Conservation (phyloP, 192 early-diverging fungal species). For the Backusella circina region DNA sequence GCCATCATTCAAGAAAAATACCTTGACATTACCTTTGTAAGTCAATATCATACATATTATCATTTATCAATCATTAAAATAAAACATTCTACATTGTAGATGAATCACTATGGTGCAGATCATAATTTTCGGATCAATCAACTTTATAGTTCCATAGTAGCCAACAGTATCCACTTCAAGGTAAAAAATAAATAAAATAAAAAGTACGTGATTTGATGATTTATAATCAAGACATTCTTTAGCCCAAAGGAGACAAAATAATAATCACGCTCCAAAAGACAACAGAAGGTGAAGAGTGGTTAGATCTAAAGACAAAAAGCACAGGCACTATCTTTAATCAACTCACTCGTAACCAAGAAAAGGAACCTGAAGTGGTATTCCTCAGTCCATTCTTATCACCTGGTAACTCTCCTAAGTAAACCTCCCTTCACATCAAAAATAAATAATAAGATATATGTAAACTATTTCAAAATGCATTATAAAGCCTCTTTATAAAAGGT, state of each 20-base stretch:
- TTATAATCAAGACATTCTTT: not conserved
- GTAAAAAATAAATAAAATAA: not conserved
- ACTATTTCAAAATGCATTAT: not conserved
- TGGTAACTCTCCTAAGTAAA: not conserved
- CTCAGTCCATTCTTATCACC: not conserved
- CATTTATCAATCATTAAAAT: not conserved
- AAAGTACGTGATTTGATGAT: not conserved
- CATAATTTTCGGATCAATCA: slow-evolving; percentile 23
- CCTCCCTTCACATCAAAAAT: not conserved
- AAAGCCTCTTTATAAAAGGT: not conserved
- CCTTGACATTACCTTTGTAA: slow-evolving; percentile 21
- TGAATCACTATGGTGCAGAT: slow-evolving; percentile 16
- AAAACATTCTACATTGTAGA: slow-evolving; percentile 7
- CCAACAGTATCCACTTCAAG: slow-evolving; percentile 13
- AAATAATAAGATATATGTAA: not conserved
- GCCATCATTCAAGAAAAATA: slow-evolving; percentile 7
- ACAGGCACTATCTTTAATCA: slow-evolving; percentile 16
- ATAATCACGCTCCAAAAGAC: slow-evolving; percentile 18
- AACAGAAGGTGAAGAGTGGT: slow-evolving; percentile 20
- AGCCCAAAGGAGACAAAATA: slow-evolving; percentile 17
- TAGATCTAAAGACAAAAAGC: slow-evolving; percentile 6
- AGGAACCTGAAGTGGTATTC: not conserved
- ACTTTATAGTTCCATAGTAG: slow-evolving; percentile 1
- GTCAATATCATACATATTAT: not conserved
- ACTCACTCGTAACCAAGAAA: slow-evolving; percentile 16